A percentile compares a stretch with the other conserved stretches of the same genome.
Evolutionary conservation across 2,329 filamentous ascomycete species (phyloP).

Genomic region (Cryphonectria nitschkei): DNA sequence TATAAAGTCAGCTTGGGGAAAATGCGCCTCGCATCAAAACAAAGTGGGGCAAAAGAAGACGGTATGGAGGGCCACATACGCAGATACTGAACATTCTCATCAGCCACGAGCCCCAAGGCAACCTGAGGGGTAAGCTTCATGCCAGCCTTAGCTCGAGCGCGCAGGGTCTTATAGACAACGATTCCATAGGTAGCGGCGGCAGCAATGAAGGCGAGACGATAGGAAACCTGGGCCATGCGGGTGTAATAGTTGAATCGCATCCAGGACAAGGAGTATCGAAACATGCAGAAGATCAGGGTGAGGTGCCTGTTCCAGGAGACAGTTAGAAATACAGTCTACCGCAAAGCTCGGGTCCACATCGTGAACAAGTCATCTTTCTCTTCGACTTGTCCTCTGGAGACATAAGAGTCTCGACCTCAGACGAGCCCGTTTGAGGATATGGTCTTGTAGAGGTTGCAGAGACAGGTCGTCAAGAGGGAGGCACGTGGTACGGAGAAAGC

Average conservation of each 20-base stretch:
- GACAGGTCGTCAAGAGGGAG: conserved; percentile 22
- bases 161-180: conserved; percentile 96
- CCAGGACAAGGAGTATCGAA: conserved; percentile 85
- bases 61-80: conserved; percentile 59
- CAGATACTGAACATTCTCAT: conserved; percentile 98
- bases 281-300: conserved; percentile 78
- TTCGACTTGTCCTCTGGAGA: background rate
- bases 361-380: background rate
- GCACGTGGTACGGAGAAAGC: conserved; percentile 26
- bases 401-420: background rate
- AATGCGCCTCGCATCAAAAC: background rate
- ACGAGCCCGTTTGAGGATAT: background rate
- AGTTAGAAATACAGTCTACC: conserved; percentile 18
- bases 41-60: background rate
- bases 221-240: conserved; percentile 77
- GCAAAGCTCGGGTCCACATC: background rate
- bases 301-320: conserved; percentile 68
- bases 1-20: conserved; percentile 28
- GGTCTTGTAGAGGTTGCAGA: conserved; percentile 4
- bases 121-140: conserved; percentile 62
- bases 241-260: conserved; percentile 86
- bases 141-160: conserved; percentile 78
- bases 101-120: conserved; percentile 68
- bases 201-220: conserved; percentile 87
- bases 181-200: conserved; percentile 95